Evolutionary conservation across 164 flowering plant genomes (phyloP).

Genomic region (Vitis amurensis): DNA sequence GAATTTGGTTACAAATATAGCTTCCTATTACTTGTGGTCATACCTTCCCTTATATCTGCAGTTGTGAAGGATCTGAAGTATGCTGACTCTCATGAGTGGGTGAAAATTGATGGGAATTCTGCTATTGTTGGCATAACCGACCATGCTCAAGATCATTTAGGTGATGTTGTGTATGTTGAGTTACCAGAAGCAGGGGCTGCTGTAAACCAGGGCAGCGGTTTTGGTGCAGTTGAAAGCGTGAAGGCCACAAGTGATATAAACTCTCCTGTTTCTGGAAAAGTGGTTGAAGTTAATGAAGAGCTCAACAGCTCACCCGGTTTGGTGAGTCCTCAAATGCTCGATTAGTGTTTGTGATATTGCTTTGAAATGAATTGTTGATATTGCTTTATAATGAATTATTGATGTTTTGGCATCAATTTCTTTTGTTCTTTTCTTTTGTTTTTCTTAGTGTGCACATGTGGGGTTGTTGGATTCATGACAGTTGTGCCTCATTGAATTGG

Average conservation of each 20-base stretch:
- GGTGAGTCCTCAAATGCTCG: conserved; percentile 45
- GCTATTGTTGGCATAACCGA: conserved; percentile 74
- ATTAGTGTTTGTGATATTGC: neutral
- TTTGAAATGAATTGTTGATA: neutral
- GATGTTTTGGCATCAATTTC: neutral
- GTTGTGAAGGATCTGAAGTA: conserved; percentile 72
- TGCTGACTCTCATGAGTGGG: conserved; percentile 79
- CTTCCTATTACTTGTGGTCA: neutral
- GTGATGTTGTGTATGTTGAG: conserved; percentile 96
- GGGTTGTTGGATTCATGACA: no score
- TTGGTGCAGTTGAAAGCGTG: conserved; percentile 98
- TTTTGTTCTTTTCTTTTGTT: no score
- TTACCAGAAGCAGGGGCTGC: conserved; percentile 82
- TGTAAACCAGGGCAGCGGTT: conserved; percentile 60
- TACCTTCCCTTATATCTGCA: conserved; percentile 25
- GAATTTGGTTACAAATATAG: neutral
- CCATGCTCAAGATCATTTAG: conserved; percentile 93
- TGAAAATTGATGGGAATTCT: conserved; percentile 53
- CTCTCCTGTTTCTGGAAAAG: conserved; percentile 93
- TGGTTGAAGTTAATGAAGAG: conserved; percentile 73
- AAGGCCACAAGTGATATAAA: conserved; percentile 93
- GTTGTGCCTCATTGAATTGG: no score
- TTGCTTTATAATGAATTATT: conserved; percentile 1
- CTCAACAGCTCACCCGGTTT: conserved; percentile 74
- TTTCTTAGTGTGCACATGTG: no score